Percentiles rank a stretch among this genome's conserved stretches.
These are phyloP conservation scores for Licmophora abbreviata DNA, from an alignment of 108 stramenopile species.

Conservation along the genomic window DNA sequence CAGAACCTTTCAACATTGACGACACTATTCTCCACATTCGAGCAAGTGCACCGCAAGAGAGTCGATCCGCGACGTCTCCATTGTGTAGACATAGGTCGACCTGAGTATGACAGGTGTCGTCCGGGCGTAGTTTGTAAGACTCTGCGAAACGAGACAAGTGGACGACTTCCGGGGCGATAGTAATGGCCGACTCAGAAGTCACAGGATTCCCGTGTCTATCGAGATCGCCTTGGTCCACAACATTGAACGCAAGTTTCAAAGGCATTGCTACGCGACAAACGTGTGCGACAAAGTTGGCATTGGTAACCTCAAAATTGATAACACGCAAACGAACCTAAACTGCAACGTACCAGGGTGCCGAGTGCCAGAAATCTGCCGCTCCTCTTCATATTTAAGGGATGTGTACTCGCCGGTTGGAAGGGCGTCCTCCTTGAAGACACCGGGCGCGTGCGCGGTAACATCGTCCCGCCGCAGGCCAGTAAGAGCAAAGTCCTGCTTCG, in stretches of 20 bases:
- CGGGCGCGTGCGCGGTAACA: conserved; percentile 38
- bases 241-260: conserved; percentile 41
- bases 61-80: conserved; percentile 44
- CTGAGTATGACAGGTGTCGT: conserved; percentile 31
- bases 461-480: conserved; percentile 35
- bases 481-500: conserved; percentile 22
- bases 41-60: conserved; percentile 41
- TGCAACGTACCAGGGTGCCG: conserved; percentile 13
- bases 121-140: conserved; percentile 49
- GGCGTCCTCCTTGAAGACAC: conserved; percentile 21
- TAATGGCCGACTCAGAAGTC: conserved; percentile 19
- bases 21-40: conserved; percentile 75
- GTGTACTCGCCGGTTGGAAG: too few relatives aligned
- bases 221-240: conserved; percentile 65
- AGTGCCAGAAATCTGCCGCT: conserved; percentile 1
- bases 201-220: conserved; percentile 31
- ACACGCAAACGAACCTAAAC: background rate
- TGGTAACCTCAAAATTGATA: background rate
- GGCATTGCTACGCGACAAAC: background rate
- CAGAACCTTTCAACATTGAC: conserved; percentile 42
- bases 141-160: conserved; percentile 75
- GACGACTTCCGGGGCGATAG: conserved; percentile 69
- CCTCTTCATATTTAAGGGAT: too few relatives aligned
- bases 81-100: conserved; percentile 68
- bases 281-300: background rate